Evolutionary conservation across 164 flowering plant species (phyloP), one percentile per base, ranked within the genome.

Genomic region (Piper betle): DNA sequence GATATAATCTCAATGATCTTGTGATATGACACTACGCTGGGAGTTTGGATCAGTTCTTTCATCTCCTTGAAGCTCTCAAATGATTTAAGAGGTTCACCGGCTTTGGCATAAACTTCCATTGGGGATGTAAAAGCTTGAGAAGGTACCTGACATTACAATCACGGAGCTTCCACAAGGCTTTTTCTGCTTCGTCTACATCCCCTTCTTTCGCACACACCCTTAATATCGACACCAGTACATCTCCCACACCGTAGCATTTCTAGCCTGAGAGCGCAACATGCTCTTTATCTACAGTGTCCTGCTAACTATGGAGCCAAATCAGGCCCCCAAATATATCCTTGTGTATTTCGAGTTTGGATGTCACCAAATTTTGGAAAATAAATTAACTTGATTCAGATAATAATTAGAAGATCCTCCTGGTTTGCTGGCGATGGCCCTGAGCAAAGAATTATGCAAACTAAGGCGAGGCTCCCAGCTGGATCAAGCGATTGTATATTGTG

Each of bases 231-330:
- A 94, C 67, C 55, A 88, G 88, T 60, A 86, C 87, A 55, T 90
- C 91, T 18, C 68, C 96, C 92, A 33, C 68, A 75, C 52, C 52
- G 62, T 33, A 60, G 68, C 99, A 94, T 88, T 57, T 82, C 90
- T 53, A 66, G 60, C 58, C 85, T 79, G 37, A 91, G 61, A 39
- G 68, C 15, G 50, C 62, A 63, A 91, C 77, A 70, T 97, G 77
- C 61, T 81, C 81, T 69, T 67, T 83, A 71, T 94, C 93, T 38
- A 94, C 55, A 6, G 58, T 64, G 39, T 91, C 93, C 71, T 91
- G 96, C 74, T 88, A 83, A 65, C 99, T 91, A 60, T 86, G 97
- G 37, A 94, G 79, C 97, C 95, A 88, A 65, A 94, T 81, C 56
- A 94, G 78, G 39, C 99, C 97, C 17, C 80, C 78, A 72, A 79